These are phyloP conservation scores for Trichosphaerium sp. DNA, from an alignment of 78 protist genomes.

Conservation along the genomic window DNA sequence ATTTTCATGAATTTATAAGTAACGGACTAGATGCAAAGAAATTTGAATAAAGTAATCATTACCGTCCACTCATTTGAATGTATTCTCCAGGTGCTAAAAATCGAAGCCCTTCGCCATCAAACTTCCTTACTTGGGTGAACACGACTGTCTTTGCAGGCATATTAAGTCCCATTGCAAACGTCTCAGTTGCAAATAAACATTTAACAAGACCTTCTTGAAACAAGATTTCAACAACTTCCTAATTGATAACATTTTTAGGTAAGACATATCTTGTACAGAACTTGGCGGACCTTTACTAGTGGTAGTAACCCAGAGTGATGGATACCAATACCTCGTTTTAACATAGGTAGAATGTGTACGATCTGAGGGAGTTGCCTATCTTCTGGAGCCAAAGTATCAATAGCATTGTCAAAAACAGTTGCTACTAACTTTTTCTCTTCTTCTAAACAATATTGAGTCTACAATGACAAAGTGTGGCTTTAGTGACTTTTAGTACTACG, in stretches of 20 bases:
- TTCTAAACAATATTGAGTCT: constrained; percentile 12
- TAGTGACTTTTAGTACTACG: constrained; percentile 15
- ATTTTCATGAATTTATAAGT: too few relatives aligned
- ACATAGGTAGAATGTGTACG: constrained; percentile 17
- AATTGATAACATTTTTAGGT: too few relatives aligned
- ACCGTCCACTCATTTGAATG: constrained; percentile 96
- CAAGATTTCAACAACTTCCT: constrained; percentile 88
- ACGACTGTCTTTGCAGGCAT: constrained; percentile 96
- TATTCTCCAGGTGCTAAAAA: constrained; percentile 81
- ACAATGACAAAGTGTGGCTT: constrained; percentile 14
- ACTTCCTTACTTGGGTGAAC: constrained; percentile 66
- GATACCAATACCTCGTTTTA: constrained; percentile 84
- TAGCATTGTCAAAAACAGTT: constrained; percentile 62
- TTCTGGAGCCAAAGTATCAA: constrained; percentile 50
- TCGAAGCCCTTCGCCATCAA: constrained; percentile 62
- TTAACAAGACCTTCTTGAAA: constrained; percentile 84
- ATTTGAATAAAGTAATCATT: too few relatives aligned
- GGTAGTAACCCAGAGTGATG: constrained; percentile 97
- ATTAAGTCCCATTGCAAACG: constrained; percentile 98
- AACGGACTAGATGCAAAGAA: too few relatives aligned
- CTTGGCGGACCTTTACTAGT: constrained; percentile 67
- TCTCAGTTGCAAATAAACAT: constrained; percentile 96
- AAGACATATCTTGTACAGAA: too few relatives aligned
- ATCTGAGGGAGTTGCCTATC: constrained; percentile 60
- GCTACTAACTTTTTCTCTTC: constrained; percentile 53